Percentiles rank a stretch among this genome's conserved stretches.
Conservation (phyloP, 2,329 filamentous ascomycete species). For the Diaporthe velutina region DNA sequence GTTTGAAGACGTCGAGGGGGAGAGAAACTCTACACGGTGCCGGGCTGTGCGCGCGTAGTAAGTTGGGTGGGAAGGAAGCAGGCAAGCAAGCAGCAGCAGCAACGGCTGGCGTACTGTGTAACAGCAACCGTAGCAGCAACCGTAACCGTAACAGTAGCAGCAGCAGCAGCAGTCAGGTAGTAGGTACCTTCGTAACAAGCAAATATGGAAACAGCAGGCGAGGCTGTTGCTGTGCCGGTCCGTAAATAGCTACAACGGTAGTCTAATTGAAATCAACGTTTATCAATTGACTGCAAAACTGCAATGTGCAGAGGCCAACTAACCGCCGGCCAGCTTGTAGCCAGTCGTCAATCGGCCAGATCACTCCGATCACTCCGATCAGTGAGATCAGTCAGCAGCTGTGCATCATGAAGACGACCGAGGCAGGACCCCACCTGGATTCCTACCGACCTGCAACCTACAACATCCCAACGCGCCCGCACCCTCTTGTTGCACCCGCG, state of each 20-base stretch:
- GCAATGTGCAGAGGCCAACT: background rate
- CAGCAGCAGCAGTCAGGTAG: background rate
- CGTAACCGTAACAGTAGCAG: background rate
- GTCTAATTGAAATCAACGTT: background rate
- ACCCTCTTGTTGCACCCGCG: background rate
- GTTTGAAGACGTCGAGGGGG: conserved; percentile 8
- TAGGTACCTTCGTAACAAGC: background rate
- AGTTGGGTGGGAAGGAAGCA: background rate
- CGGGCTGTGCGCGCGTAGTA: background rate
- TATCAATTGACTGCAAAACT: background rate
- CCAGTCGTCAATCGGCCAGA: background rate
- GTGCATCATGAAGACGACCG: background rate
- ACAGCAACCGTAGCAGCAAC: background rate
- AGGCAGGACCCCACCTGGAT: background rate
- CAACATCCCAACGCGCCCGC: no score
- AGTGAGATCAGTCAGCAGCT: background rate
- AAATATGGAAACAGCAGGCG: background rate
- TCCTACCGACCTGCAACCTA: background rate
- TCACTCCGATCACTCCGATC: background rate
- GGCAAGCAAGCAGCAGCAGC: background rate
- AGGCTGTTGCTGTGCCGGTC: conserved; percentile 1
- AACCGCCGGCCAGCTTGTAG: conserved; percentile 2
- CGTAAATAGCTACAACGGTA: background rate
- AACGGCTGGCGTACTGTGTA: background rate
- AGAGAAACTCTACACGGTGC: background rate